Percentiles rank a stretch among this genome's conserved stretches.
These are phyloP conservation scores for Euphrasia arctica DNA, from an alignment of 305 asterid species.

Conservation along the genomic window DNA sequence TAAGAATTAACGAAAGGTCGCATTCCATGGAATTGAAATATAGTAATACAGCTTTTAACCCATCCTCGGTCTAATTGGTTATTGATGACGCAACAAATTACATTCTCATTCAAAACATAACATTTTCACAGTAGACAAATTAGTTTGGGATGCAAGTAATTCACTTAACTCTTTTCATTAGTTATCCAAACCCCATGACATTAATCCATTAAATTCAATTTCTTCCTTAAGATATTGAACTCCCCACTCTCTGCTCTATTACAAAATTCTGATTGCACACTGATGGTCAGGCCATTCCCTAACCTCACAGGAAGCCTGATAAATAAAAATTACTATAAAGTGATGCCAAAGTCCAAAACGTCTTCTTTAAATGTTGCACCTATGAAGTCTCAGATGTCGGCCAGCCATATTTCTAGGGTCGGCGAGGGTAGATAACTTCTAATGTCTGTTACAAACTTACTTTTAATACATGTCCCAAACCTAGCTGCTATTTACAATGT, in stretches of 20 bases:
- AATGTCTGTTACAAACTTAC: constrained; percentile 8
- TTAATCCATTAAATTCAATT: constrained; percentile 15
- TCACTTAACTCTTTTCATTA: not conserved
- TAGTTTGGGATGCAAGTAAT: not conserved
- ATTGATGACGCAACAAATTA: too few species aligned
- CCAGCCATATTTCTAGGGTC: constrained; percentile 1
- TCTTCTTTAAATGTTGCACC: constrained; percentile 8
- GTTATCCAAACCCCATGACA: not conserved
- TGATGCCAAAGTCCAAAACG: constrained; percentile 4
- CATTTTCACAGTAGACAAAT: not conserved
- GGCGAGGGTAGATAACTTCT: not conserved
- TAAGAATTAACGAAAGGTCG: constrained; percentile 1
- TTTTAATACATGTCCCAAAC: constrained; percentile 17
- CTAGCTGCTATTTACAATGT: constrained; percentile 10
- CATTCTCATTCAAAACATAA: too few species aligned
- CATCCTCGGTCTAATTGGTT: not conserved
- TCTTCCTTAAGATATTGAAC: not conserved
- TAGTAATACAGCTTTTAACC: not conserved
- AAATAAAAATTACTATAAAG: not conserved
- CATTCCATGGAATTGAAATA: not conserved
- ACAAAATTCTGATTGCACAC: constrained; percentile 4
- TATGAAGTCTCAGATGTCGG: constrained; percentile 6
- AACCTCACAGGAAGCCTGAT: constrained; percentile 17
- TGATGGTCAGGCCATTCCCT: constrained; percentile 12
- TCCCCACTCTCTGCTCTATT: not conserved